Evolutionary conservation across 225 moss, liverwort and hornwort genomes (phyloP).

Genomic region (Physcomitrium patens): DNA sequence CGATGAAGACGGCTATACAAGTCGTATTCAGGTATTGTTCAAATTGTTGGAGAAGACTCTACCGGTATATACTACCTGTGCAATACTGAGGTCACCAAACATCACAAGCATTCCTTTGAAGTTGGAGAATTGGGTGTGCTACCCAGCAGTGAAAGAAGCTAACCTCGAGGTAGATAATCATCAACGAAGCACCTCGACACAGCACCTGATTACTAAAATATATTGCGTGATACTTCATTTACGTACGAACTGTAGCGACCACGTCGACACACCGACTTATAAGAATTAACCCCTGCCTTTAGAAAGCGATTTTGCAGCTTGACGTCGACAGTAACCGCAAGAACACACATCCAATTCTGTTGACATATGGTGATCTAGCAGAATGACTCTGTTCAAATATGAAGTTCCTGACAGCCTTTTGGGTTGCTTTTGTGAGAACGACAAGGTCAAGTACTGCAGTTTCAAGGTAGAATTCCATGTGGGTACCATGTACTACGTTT

Average conservation of each 20-base stretch:
- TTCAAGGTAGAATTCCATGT: slow-evolving; percentile 15
- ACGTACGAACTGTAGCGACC: background rate
- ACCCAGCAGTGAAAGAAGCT: no score
- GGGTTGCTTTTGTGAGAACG: background rate
- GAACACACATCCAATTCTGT: slow-evolving; percentile 2
- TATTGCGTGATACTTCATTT: background rate
- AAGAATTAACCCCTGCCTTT: slow-evolving; percentile 9
- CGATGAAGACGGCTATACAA: background rate
- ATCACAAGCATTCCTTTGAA: no score
- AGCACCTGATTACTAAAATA: no score
- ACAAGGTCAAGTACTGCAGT: background rate
- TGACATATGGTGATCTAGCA: slow-evolving; percentile 2
- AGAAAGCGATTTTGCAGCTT: slow-evolving; percentile 24
- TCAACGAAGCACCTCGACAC: no score
- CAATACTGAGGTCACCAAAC: no score
- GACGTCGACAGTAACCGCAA: slow-evolving; percentile 22
- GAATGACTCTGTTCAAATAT: slow-evolving; percentile 9
- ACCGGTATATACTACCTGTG: no score
- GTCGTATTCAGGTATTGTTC: no score
- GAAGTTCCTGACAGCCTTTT: slow-evolving; percentile 3
- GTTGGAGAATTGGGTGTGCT: no score
- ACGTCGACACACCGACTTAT: slow-evolving; percentile 11
- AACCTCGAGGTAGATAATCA: no score
- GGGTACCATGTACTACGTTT: background rate
- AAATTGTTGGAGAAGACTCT: no score